Base-by-base conservation (phyloP, 257 asterid species). In the Nicotiana undulata region DNA sequence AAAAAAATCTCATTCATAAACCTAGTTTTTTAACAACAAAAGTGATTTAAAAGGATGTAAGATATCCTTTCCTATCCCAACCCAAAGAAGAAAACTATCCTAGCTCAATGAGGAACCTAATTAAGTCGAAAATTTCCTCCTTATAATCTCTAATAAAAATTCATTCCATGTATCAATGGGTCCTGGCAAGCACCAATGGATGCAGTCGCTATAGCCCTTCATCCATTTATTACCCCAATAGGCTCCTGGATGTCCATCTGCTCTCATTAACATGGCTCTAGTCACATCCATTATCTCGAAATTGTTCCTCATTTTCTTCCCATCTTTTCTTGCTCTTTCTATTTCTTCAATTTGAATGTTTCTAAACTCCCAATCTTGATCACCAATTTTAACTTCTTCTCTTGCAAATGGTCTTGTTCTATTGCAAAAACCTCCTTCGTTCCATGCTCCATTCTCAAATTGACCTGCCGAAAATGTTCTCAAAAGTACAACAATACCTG, bases 121-220 rank as follows among this genome's bases (percentile, higher is more conserved):
- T 40, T 40, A 72, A 0, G 40, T 31, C 0, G 6, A 20, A 1
- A 22, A 0, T 13, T 22, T 72, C 4, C 20, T 46, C 26, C 24
- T 3, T 24, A 85, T 80, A 74, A 81, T 56, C 70, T 84, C 87
- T 51, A 82, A 75, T 77, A 88, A 64, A 52, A 90, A 58, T 9
- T 88, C 82, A 11, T 85, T 88, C 93, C 92, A 88, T 0, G 81
- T 24, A 81, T 90, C 92, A 46, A 88, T 81, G 0, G 92, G 90
- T 13, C 93, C 93, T 1, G 91, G 93, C 72, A 86, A 59, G 66
- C 91, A 88, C 91, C 91, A 90, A 49, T 86, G 93, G 5, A 88
- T 72, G 75, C 93, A 90, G 37, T 90, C 94, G 64, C 84, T 90
- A n/a, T 81, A 87, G 4, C 89, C 89, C 37, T 83, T 83, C 86